These are phyloP conservation scores for Ceratocystis papillata DNA, from an alignment of 2,329 filamentous ascomycete species.

Conservation along the genomic window DNA sequence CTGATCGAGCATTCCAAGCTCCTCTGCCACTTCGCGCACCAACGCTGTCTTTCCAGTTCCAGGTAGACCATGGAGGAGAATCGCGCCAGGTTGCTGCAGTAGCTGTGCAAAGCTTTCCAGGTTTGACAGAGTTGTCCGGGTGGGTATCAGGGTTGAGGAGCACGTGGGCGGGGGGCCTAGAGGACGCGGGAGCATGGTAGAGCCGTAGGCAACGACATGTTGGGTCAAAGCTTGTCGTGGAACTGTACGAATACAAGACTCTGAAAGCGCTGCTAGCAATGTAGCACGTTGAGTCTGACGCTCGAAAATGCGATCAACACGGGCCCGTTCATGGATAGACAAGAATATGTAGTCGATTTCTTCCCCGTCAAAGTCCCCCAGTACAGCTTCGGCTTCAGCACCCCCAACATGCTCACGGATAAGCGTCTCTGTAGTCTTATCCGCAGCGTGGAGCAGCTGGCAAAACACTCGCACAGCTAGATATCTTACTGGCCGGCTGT, in stretches of 20 bases:
- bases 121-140: constrained; percentile 62
- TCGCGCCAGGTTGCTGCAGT: constrained; percentile 56
- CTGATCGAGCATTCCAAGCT: constrained; percentile 64
- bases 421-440: constrained; percentile 64
- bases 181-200: constrained; percentile 56
- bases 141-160: constrained; percentile 40
- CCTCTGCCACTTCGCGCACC: constrained; percentile 68
- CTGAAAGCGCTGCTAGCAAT: constrained; percentile 11
- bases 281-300: constrained; percentile 16
- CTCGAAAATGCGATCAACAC: constrained; percentile 33
- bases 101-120: constrained; percentile 56
- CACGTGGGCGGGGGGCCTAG: constrained; percentile 33
- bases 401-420: constrained; percentile 53
- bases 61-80: constrained; percentile 70
- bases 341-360: constrained; percentile 69
- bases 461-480: constrained; percentile 73
- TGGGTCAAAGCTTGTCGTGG: constrained; percentile 41
- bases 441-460: constrained; percentile 66
- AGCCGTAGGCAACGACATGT: constrained; percentile 54
- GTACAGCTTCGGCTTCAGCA: constrained; percentile 48
- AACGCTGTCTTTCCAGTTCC: constrained; percentile 86
- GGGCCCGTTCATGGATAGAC: constrained; percentile 46
- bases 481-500: constrained; percentile 56
- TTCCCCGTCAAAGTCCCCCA: constrained; percentile 64
- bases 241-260: constrained; percentile 25